A percentile compares a stretch with the other conserved stretches of the same genome.
Evolutionary conservation across 768 basidiomycete genomes (phyloP).

Genomic region (Kwoniella mangroviensis): DNA sequence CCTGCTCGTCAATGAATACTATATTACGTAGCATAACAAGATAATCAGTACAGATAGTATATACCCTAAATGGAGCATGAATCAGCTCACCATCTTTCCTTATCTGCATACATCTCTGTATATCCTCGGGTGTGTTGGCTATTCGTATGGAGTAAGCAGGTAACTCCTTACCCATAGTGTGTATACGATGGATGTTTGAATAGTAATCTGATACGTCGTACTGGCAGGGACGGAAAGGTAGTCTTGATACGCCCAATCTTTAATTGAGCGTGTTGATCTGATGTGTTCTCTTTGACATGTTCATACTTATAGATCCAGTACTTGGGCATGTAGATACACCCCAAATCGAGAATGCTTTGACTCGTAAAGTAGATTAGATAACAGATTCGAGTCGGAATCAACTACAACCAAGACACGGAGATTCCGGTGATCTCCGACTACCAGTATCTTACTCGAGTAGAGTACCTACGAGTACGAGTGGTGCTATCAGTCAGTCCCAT

Average conservation of each 20-base stretch:
- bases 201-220: neutral
- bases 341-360: neutral
- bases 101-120: constrained; percentile 18
- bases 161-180: neutral
- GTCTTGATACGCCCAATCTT: neutral
- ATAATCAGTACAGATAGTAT: too few relatives aligned
- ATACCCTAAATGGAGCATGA: neutral
- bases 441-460: too few relatives aligned
- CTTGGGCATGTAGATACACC: too few relatives aligned
- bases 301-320: too few relatives aligned
- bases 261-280: too few relatives aligned
- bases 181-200: neutral
- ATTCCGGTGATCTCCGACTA: too few relatives aligned
- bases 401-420: too few relatives aligned
- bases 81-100: constrained; percentile 15
- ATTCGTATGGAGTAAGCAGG: neutral
- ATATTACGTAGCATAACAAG: neutral
- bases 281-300: too few relatives aligned
- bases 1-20: constrained; percentile 36
- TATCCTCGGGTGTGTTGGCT: constrained; percentile 11
- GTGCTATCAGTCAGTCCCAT: too few relatives aligned
- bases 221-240: too few relatives aligned
- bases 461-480: too few relatives aligned
- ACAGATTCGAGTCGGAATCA: neutral
- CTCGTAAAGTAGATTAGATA: constrained; percentile 1